A percentile compares a stretch with the other conserved stretches of the same genome.
These are phyloP conservation scores for Leccinum idahoense DNA, from an alignment of 1,284 basidiomycete species.

Conservation along the genomic window DNA sequence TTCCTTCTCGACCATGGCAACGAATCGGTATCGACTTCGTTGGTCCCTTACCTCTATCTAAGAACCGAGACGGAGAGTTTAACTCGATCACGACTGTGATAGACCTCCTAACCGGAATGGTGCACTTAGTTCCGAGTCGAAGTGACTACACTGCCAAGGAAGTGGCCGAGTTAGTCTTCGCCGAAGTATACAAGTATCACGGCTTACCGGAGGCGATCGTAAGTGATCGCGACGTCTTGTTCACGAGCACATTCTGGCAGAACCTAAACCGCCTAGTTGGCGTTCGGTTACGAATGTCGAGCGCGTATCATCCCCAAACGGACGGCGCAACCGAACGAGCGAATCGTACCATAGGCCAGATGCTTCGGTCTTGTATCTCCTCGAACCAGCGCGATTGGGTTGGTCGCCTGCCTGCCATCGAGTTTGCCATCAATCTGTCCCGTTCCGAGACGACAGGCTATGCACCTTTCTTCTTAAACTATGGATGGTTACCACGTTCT, in stretches of 20 bases:
- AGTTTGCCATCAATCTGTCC: conserved; percentile 18
- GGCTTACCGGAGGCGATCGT: background rate
- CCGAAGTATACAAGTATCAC: background rate
- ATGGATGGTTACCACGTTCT: too few relatives aligned
- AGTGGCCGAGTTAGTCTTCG: background rate
- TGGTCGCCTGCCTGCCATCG: background rate
- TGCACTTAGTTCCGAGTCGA: background rate
- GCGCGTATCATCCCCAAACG: background rate
- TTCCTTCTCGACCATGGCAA: background rate
- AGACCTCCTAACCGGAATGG: background rate
- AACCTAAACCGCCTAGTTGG: background rate
- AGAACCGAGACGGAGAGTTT: background rate
- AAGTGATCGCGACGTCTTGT: background rate
- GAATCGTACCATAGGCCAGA: background rate
- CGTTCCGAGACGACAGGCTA: conserved; percentile 23
- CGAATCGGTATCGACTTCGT: background rate
- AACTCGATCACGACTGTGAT: background rate
- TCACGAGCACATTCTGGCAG: background rate
- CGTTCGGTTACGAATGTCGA: background rate
- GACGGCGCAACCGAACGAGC: background rate
- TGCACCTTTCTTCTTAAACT: conserved; percentile 30
- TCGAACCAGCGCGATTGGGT: conserved; percentile 9
- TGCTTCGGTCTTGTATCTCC: background rate
- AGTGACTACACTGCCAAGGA: background rate
- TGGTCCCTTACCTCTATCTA: background rate